phyloP scores from a whole-genome alignment of 495 filamentous ascomycete species.

The Cetradonia linearis region DNA sequence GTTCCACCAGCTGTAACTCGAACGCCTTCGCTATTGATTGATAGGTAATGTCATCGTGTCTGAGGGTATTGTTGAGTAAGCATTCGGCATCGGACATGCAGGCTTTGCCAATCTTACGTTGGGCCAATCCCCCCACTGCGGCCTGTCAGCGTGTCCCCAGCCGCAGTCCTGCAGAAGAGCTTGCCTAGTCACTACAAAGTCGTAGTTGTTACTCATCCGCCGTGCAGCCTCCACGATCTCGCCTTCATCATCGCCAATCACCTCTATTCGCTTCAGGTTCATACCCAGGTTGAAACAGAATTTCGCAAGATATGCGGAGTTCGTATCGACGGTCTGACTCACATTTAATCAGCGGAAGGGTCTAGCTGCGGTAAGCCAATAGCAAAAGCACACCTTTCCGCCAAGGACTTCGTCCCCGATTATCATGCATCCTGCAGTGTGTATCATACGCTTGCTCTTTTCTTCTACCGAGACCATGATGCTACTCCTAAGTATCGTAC shows the following conservation, averaged over 20 bases:
- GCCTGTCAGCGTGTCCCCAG: constrained; percentile 11
- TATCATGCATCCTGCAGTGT: constrained; percentile 87
- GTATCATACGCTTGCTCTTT: constrained; percentile 54
- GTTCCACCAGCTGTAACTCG: constrained; percentile 59
- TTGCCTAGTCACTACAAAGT: constrained; percentile 78
- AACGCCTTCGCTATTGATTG: constrained; percentile 87
- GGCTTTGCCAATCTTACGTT: constrained; percentile 47
- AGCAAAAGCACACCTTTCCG: constrained; percentile 63
- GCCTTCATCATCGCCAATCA: constrained; percentile 79
- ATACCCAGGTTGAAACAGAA: constrained; percentile 90
- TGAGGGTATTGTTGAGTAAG: constrained; percentile 28
- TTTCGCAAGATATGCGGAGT: constrained; percentile 82
- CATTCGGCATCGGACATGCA: constrained; percentile 8
- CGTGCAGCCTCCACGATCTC: constrained; percentile 82
- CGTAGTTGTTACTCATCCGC: constrained; percentile 78
- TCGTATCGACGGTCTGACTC: constrained; percentile 70
- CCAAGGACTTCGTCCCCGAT: constrained; percentile 95
- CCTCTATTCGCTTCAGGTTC: constrained; percentile 78
- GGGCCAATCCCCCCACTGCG: constrained; percentile 83
- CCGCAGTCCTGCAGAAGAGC: background rate
- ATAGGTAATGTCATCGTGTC: constrained; percentile 97
- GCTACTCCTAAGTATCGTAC: constrained; percentile 25
- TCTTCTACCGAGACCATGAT: constrained; percentile 49
- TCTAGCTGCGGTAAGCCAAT: no score
- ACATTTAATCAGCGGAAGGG: background rate